Percentiles rank a stretch among this genome's conserved stretches.
Evolutionary conservation across 352 stramenopile species (phyloP).

Genomic region (Globisporangium megalacanthum): DNA sequence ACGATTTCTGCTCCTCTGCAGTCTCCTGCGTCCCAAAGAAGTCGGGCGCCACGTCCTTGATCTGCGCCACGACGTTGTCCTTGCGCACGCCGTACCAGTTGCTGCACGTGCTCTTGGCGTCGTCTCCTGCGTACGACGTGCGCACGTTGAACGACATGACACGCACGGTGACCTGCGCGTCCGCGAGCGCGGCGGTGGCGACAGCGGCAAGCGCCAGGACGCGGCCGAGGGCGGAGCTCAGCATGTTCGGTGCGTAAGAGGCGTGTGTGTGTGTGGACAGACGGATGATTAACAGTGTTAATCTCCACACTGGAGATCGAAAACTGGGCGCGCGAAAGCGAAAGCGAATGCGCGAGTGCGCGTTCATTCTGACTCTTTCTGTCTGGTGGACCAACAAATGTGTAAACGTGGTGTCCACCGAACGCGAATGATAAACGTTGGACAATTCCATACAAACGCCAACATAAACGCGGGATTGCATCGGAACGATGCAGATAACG

Average conservation of each 20-base stretch:
- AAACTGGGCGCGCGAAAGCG: no score
- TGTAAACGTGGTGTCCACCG: no score
- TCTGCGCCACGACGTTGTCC: slow-evolving; percentile 50
- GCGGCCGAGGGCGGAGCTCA: background rate
- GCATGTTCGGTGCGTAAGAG: background rate
- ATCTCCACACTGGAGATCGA: no score
- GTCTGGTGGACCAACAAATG: no score
- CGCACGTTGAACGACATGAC: slow-evolving; percentile 81
- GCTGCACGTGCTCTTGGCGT: slow-evolving; percentile 35
- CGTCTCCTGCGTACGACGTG: slow-evolving; percentile 47
- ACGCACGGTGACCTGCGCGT: slow-evolving; percentile 27
- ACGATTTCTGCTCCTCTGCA: slow-evolving; percentile 59
- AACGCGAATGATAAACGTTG: no score
- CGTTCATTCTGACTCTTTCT: no score
- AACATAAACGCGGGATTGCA: no score
- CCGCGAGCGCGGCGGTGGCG: background rate
- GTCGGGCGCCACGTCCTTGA: slow-evolving; percentile 46
- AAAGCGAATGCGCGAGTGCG: no score
- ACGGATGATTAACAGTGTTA: no score
- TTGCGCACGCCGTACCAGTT: slow-evolving; percentile 66
- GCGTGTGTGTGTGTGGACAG: no score
- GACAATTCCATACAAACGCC: no score
- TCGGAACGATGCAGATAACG: no score
- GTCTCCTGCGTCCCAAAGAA: slow-evolving; percentile 82
- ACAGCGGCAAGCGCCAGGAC: slow-evolving; percentile 3